Evolutionary conservation across 768 basidiomycete genomes (phyloP).

Genomic region (Trametes villosa): DNA sequence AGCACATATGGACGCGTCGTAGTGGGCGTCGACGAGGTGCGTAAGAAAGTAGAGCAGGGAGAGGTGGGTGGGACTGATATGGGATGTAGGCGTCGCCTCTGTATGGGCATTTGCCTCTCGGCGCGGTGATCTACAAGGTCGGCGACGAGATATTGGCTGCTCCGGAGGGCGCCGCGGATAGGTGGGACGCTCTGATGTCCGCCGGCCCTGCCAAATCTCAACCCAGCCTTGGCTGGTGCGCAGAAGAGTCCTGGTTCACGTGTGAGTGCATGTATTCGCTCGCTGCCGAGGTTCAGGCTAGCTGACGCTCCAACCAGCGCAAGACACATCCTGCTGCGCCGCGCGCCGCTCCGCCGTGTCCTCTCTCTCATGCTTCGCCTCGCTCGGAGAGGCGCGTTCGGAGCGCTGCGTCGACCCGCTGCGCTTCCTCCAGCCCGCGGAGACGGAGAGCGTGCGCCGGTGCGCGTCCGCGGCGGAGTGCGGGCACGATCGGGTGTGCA

Average conservation of each 20-base stretch:
- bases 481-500: slow-evolving; percentile 49
- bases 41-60: slow-evolving; percentile 29
- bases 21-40: slow-evolving; percentile 55
- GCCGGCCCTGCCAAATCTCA: background rate
- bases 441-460: slow-evolving; percentile 31
- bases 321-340: slow-evolving; percentile 25
- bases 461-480: slow-evolving; percentile 48
- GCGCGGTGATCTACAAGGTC: slow-evolving; percentile 63
- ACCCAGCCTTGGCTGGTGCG: slow-evolving; percentile 64
- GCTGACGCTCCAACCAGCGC: slow-evolving; percentile 33
- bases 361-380: slow-evolving; percentile 51
- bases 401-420: slow-evolving; percentile 63
- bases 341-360: slow-evolving; percentile 15
- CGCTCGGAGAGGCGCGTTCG: slow-evolving; percentile 10
- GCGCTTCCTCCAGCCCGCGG: slow-evolving; percentile 43
- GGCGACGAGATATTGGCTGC: slow-evolving; percentile 61
- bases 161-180: slow-evolving; percentile 33
- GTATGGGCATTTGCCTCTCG: slow-evolving; percentile 54
- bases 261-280: slow-evolving; percentile 28
- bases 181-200: slow-evolving; percentile 55
- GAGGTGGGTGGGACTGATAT: background rate
- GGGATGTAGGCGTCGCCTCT: slow-evolving; percentile 62
- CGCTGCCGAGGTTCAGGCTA: too few relatives aligned
- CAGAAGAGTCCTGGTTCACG: slow-evolving; percentile 36
- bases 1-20: slow-evolving; percentile 58